phyloP scores from a whole-genome alignment of 2,329 filamentous ascomycete species.

The Cercospora citrullina region DNA sequence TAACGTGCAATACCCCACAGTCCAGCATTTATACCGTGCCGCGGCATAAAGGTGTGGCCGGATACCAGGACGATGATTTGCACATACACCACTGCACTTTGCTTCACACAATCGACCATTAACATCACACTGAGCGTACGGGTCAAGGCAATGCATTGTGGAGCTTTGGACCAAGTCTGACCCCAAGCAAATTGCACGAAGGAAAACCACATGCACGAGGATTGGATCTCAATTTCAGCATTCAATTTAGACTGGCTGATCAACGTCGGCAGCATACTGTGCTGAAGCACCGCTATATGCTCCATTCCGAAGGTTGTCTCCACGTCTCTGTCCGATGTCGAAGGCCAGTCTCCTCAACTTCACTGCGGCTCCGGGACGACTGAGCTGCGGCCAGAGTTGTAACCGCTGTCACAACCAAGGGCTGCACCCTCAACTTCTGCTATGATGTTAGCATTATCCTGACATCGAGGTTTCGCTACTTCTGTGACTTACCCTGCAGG shows the following conservation, averaged over 20 bases:
- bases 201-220: not conserved
- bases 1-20: not conserved
- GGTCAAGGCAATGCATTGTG: not conserved
- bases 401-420: conserved; percentile 3
- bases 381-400: conserved; percentile 3
- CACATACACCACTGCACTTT: not conserved
- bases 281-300: not conserved
- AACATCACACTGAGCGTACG: not conserved
- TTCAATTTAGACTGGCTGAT: not conserved
- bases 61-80: not conserved
- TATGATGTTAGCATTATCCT: not conserved
- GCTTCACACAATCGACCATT: not conserved
- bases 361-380: not conserved
- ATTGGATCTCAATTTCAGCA: not conserved
- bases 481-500: conserved; percentile 12
- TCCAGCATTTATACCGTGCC: not conserved
- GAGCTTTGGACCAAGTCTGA: not conserved
- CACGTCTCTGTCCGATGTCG: not conserved
- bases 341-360: not conserved
- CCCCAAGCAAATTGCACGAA: too few relatives aligned
- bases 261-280: not conserved
- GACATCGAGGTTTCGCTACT: too few relatives aligned
- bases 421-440: not conserved
- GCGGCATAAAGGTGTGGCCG: not conserved
- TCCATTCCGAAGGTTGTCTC: not conserved